Evolutionary conservation across 78 protist genomes (phyloP).

Genomic region (Dictyostelium capitatum): DNA sequence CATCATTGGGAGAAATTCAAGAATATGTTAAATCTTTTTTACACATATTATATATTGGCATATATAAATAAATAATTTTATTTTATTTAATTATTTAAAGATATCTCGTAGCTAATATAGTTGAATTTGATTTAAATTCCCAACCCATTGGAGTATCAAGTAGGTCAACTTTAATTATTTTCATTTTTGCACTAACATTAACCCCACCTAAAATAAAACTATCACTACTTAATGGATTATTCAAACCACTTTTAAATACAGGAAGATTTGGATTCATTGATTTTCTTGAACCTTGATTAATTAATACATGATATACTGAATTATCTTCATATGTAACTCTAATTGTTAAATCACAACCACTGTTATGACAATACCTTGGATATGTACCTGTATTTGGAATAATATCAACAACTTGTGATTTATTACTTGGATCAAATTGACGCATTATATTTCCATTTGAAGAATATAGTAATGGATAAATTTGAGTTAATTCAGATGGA

Average conservation of each 20-base stretch:
- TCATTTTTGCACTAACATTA: slow-evolving; percentile 9
- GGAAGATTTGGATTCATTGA: neutral
- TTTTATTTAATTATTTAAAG: too few relatives aligned
- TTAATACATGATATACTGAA: neutral
- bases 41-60: too few relatives aligned
- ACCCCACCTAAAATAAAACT: neutral
- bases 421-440: slow-evolving; percentile 44
- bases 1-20: too few relatives aligned
- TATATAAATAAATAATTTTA: too few relatives aligned
- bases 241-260: neutral
- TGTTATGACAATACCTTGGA: neutral
- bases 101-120: neutral
- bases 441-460: slow-evolving; percentile 32
- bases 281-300: neutral
- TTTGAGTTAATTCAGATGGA: neutral
- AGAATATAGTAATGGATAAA: slow-evolving; percentile 22
- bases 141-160: slow-evolving; percentile 26
- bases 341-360: slow-evolving; percentile 58
- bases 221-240: neutral
- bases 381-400: neutral
- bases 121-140: neutral
- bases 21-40: too few relatives aligned
- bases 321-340: slow-evolving; percentile 39
- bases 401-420: neutral
- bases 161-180: slow-evolving; percentile 13